Evolutionary conservation across 75 land plant species (phyloP), one percentile per base, ranked within the genome.

Genomic region (Pseudotsuga menziesii): DNA sequence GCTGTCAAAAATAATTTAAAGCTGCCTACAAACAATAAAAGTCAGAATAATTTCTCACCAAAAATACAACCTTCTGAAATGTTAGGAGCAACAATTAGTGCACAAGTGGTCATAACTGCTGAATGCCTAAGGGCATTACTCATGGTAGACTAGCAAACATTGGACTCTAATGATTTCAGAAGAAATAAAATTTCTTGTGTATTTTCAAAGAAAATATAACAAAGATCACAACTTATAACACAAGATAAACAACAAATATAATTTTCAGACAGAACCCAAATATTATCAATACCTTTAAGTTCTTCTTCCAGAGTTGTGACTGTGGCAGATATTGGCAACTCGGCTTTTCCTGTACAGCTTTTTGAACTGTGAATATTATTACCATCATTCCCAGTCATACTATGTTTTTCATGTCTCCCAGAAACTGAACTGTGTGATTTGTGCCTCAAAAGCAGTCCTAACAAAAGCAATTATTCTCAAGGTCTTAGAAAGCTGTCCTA

Each of bases 371-470:
- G 71, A 66, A 2, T 66, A 36, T 8, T 13, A 41, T n/a, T 35
- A 32, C 20, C 41, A 64, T 64, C 44, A 39, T 69, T 69, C 23
- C 3, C 72, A 69, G 72, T 16, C 14, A 69, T 20, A 69, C 52
- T 41, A 20, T 41, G n/a, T 41, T 69, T 69, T 41, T 4, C 41
- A 23, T 4, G 72, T 69, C 25, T 9, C 72, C 48, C 72, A 69
- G 39, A 69, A 69, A n/a, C 72, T 69, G 72, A 41, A 69, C 52
- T 2, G 3, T 3, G 23, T 69, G 48, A 69, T n/a, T 69, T 69
- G 52, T 69, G 72, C 25, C 41, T 69, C 72, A 69, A 35, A 69
- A 69, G 52, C 62, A 75, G n/a, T 75, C 27, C 57, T 75, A 27
- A 75, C 27, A 75, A 56, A 75, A 27, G 11, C 8, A 75, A 58